Evolutionary conservation across 257 asterid genomes (phyloP).

Genomic region (Jaltomata sinuosa): DNA sequence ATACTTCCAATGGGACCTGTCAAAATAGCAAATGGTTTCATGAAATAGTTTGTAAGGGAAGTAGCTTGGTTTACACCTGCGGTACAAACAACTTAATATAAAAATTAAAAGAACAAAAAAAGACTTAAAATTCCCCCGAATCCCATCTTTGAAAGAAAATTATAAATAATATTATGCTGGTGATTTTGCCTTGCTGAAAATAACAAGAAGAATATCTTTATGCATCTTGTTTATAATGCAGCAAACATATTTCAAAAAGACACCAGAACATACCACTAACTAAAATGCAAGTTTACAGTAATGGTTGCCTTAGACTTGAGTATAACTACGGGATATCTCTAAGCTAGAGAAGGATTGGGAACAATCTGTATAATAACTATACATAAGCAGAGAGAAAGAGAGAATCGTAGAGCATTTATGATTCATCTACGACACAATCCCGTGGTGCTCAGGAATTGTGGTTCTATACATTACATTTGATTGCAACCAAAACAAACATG

Average conservation of each 20-base stretch:
- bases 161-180: neutral
- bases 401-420: neutral
- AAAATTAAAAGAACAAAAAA: neutral
- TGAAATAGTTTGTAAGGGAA: neutral
- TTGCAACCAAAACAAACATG: neutral
- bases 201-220: neutral
- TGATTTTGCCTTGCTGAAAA: neutral
- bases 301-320: neutral
- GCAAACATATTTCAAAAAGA: neutral
- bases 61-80: neutral
- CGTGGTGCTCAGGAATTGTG: neutral
- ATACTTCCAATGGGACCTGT: slow-evolving; percentile 66
- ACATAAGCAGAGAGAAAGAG: neutral
- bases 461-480: neutral
- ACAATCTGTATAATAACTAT: neutral
- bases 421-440: neutral
- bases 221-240: neutral
- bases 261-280: neutral
- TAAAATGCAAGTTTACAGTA: neutral
- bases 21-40: slow-evolving; percentile 6
- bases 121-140: neutral
- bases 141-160: neutral
- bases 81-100: neutral
- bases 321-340: neutral
- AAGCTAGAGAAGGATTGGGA: neutral